Evolutionary conservation across 192 early-diverging fungal genomes (phyloP), one percentile per base, ranked within the genome.

Genomic region (Umbelopsis sp.): DNA sequence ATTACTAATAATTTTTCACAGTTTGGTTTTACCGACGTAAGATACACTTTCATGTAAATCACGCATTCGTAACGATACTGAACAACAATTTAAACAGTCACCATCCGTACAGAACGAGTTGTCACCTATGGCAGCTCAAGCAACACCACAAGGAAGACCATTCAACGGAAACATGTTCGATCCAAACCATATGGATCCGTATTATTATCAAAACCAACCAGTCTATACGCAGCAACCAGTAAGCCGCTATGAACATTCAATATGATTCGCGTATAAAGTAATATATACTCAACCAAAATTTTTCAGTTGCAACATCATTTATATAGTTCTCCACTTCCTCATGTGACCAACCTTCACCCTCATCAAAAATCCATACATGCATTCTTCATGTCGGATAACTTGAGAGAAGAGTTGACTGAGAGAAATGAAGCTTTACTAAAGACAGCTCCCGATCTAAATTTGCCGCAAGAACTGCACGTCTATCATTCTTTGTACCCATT

Each of bases 401-500:
- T 97, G 45, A 86, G 96, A 16, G 92, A 97, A 71, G 87, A 91
- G 27, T 80, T 98, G 55, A 85, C 87, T 27, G 74, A 83, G 49
- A 87, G 90, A 67, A 92, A 86, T 53, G 92, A 93, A 70, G 87
- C 72, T 22, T 41, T 65, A 22, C 47, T 79, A 2, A 68, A 53
- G 46, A 79, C 73, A 72, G 88, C 88, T 5, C 72, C 74, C 50
- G 87, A 89, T 25, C 84, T 86, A 37, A 86, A 86, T 11, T 76
- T 94, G 10, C 93, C 93, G 0, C 81, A 82, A 68, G 93, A 95
- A 72, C 75, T 98, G 18, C 92, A 98, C 83, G 88, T 89, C 53
- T 99, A 99, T 80, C 93, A 98, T 77, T 90, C 92, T 22, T 77
- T 95, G 4, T 90, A 81, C 49, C 90, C 90, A 22, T 79, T 91